phyloP scores from a whole-genome alignment of 208 protist species.

The Spongospora subterranea region DNA sequence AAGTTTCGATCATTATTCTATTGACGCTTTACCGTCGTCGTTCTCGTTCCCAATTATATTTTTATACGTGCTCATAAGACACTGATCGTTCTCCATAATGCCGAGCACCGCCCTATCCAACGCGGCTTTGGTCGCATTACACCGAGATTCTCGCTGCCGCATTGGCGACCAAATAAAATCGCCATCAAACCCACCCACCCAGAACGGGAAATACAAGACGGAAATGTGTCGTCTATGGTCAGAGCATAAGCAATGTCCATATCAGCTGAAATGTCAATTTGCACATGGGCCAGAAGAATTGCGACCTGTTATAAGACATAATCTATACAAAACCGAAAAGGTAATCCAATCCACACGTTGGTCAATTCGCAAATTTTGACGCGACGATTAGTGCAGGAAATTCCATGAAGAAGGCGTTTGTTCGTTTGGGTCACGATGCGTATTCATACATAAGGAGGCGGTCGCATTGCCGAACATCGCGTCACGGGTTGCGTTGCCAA shows the following conservation, averaged over 20 bases:
- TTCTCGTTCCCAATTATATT: background rate
- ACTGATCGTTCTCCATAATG: background rate
- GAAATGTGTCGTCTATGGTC: slow-evolving; percentile 76
- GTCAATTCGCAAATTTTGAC: too few relatives aligned
- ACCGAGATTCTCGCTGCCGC: background rate
- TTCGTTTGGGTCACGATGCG: slow-evolving; percentile 69
- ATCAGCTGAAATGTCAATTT: slow-evolving; percentile 79
- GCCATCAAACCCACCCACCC: background rate
- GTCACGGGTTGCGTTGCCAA: background rate
- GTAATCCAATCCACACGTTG: too few relatives aligned
- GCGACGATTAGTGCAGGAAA: slow-evolving; percentile 72
- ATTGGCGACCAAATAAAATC: background rate
- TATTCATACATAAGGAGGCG: slow-evolving; percentile 57
- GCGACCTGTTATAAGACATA: slow-evolving; percentile 72
- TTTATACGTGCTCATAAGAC: background rate
- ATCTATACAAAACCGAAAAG: slow-evolving; percentile 80
- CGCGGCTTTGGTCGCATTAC: background rate
- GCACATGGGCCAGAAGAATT: slow-evolving; percentile 76
- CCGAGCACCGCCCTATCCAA: background rate
- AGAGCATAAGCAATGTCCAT: slow-evolving; percentile 75
- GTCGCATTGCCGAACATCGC: background rate
- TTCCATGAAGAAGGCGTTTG: slow-evolving; percentile 73
- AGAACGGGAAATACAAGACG: slow-evolving; percentile 63
- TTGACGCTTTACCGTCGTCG: background rate
- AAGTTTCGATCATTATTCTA: background rate